Base-by-base conservation (phyloP, 148 eudicot genomes). In the Chenopodium quinoa region DNA sequence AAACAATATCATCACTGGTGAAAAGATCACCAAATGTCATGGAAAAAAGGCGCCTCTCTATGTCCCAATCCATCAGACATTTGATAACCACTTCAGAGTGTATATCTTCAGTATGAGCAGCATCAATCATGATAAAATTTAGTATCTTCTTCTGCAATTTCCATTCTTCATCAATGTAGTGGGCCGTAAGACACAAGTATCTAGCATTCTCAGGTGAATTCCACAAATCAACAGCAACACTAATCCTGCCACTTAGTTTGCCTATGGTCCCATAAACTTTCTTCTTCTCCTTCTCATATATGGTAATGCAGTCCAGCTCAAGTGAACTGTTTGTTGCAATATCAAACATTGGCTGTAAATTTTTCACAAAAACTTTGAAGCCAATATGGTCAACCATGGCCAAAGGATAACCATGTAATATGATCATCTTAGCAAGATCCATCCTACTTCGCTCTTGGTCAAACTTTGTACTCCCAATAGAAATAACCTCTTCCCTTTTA, bases 351-450 rank as follows among this genome's bases (percentile, higher is more conserved):
- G 99, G 99, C 86, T 95, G 99, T 60, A 95, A 90, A 88, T 95
- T 95, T 87, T 90, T 95, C 9, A 93, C 95, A 84, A 95, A 95
- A 77, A 88, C 84, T 81, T 92, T 95, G 80, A 95, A 95, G 34
- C 99, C 97, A 71, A 89, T 80, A 91, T 95, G 92, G 75, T 95
- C 97, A 62, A 93, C 97, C 95, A 95, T 95, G 69, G 92, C 86
- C 74, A 93, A 78, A 10, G 99, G 99, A 82, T 93, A 95, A 76
- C 97, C 97, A 89, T 95, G 99, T 81, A 92, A 81, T 86, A 95
- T 93, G 78, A 95, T 92, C 99, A 95, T 95, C 8, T 91, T 91
- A 70, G 99, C 96, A 75, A 95, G 97, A 86, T 95, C 99, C 85
- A 88, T 75, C 77, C 85, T 87, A 79, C 99, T 93, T 67, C 97